phyloP scores from a whole-genome alignment of 768 basidiomycete species.

The Trametes punicea region DNA sequence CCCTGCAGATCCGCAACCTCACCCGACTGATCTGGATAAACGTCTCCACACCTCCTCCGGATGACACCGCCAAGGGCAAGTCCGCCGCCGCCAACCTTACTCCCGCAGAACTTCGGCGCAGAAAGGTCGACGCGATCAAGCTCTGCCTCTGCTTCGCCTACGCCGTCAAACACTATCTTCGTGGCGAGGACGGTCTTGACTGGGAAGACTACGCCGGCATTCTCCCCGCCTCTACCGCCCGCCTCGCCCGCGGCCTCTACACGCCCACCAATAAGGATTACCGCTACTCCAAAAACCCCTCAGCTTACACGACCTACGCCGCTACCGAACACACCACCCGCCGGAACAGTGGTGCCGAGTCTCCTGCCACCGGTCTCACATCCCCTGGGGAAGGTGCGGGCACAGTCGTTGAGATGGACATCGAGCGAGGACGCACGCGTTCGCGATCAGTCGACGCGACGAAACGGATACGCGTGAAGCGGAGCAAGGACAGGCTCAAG shows the following conservation, averaged over 20 bases:
- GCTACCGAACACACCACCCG: slow-evolving; percentile 25
- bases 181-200: slow-evolving; percentile 74
- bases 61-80: slow-evolving; percentile 52
- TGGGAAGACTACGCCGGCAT: slow-evolving; percentile 66
- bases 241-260: slow-evolving; percentile 31
- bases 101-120: slow-evolving; percentile 49
- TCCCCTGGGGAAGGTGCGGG: slow-evolving; percentile 3
- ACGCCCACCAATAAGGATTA: slow-evolving; percentile 17
- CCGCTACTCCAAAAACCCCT: slow-evolving; percentile 25
- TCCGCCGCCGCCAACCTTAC: slow-evolving; percentile 45
- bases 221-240: slow-evolving; percentile 58
- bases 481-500: slow-evolving; percentile 57
- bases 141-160: slow-evolving; percentile 69
- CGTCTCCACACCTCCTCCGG: slow-evolving; percentile 59
- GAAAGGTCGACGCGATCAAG: slow-evolving; percentile 69
- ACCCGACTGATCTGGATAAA: slow-evolving; percentile 79
- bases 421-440: slow-evolving; percentile 4
- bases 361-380: neutral
- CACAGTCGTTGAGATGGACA: slow-evolving; percentile 14
- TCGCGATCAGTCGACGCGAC: slow-evolving; percentile 27
- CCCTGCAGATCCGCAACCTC: slow-evolving; percentile 60
- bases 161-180: slow-evolving; percentile 77
- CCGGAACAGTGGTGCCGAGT: slow-evolving; percentile 6
- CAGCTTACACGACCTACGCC: slow-evolving; percentile 38
- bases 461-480: slow-evolving; percentile 67